Conservation (phyloP, 768 basidiomycete genomes). For the Agrocybe pediades region DNA sequence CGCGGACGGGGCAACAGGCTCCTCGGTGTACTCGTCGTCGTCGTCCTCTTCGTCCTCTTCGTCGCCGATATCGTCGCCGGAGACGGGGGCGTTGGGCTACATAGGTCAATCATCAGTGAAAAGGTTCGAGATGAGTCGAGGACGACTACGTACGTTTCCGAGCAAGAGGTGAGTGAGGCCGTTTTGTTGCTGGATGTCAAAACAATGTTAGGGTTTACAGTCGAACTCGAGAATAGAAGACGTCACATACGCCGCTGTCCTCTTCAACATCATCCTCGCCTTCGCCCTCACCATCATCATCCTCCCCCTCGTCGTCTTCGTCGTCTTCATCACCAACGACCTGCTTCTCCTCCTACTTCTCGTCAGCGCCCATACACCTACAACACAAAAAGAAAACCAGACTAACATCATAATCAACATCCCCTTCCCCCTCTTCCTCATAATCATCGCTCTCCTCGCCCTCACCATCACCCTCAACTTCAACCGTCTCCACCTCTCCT, state of each 20-base stretch:
- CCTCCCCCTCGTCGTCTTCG: background rate
- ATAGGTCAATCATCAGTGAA: background rate
- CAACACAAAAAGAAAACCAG: background rate
- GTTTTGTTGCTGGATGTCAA: background rate
- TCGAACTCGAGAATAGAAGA: background rate
- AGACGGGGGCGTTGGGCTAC: slow-evolving; percentile 30
- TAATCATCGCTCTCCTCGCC: background rate
- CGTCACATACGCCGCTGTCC: background rate
- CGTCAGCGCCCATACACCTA: background rate
- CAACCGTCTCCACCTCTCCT: background rate
- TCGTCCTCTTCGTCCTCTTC: slow-evolving; percentile 29
- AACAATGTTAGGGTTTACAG: background rate
- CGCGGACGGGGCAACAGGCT: slow-evolving; percentile 22
- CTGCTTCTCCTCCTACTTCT: background rate
- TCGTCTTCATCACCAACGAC: background rate
- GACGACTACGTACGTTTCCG: slow-evolving; percentile 24
- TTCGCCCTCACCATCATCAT: background rate
- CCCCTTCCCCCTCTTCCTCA: background rate
- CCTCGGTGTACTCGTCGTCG: slow-evolving; percentile 34
- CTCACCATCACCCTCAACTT: background rate
- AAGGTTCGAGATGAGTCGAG: background rate
- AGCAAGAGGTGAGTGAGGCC: slow-evolving; percentile 30
- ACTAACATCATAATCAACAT: background rate
- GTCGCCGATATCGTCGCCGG: slow-evolving; percentile 25
- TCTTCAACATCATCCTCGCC: background rate